These are phyloP conservation scores for Cryphonectria japonica DNA, from an alignment of 2,329 filamentous ascomycete genomes.

Conservation along the genomic window DNA sequence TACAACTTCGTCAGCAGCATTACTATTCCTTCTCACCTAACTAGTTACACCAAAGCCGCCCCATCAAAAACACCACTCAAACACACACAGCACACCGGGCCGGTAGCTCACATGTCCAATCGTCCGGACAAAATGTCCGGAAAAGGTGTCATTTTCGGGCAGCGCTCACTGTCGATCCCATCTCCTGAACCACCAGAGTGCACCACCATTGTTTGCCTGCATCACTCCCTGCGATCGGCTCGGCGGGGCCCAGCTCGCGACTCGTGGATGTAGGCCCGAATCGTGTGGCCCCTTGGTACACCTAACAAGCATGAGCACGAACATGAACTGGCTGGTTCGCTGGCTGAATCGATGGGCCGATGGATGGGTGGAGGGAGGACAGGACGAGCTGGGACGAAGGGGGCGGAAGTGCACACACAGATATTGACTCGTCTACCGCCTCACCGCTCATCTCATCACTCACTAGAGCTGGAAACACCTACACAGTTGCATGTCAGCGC, in stretches of 20 bases:
- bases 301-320: background rate
- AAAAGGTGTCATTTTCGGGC: background rate
- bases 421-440: background rate
- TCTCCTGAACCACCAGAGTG: background rate
- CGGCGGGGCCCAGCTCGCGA: background rate
- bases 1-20: background rate
- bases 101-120: background rate
- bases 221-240: background rate
- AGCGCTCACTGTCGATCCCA: constrained; percentile 6
- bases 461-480: background rate
- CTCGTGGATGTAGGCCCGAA: background rate
- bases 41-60: background rate
- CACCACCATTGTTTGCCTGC: background rate
- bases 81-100: background rate
- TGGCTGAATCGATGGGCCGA: background rate
- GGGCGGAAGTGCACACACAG: background rate
- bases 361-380: background rate
- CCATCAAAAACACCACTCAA: background rate
- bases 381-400: background rate
- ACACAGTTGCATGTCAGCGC: background rate
- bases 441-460: constrained; percentile 1
- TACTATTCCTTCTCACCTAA: background rate
- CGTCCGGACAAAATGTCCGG: background rate
- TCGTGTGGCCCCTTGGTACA: constrained; percentile 7
- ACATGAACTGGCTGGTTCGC: background rate